A percentile compares a stretch with the other conserved stretches of the same genome.
Evolutionary conservation across 371 early-diverging fungal species (phyloP).

Genomic region (Mucor plumbeus): DNA sequence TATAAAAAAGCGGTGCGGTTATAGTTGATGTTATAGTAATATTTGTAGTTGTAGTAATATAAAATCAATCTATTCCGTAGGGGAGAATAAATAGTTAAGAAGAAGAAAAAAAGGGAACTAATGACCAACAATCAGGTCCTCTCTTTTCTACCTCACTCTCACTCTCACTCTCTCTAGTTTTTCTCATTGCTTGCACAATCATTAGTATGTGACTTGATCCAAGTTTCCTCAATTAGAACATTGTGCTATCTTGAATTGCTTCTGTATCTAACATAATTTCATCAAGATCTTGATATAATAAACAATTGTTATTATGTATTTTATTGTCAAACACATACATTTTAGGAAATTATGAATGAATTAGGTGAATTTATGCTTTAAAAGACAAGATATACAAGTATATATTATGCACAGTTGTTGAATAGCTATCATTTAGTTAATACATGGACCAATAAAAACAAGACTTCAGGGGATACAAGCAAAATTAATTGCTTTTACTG

Average conservation of each 20-base stretch:
- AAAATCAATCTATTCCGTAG: not conserved
- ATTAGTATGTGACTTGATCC: conserved; percentile 5
- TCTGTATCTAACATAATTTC: not conserved
- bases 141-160: not conserved
- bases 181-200: not conserved
- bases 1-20: not conserved
- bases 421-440: too few relatives aligned
- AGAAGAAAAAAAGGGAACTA: not conserved
- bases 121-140: conserved; percentile 1
- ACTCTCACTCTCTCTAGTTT: not conserved
- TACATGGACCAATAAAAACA: too few relatives aligned
- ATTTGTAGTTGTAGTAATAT: not conserved
- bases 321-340: too few relatives aligned
- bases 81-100: not conserved
- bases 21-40: not conserved
- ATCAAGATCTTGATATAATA: too few relatives aligned
- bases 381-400: too few relatives aligned
- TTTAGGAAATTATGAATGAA: too few relatives aligned
- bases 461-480: too few relatives aligned
- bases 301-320: too few relatives aligned
- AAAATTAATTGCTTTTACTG: too few relatives aligned
- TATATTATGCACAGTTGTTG: too few relatives aligned
- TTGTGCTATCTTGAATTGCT: not conserved
- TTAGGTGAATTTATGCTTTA: too few relatives aligned
- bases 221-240: not conserved